Evolutionary conservation across 2,329 filamentous ascomycete species (phyloP).

Genomic region (Talaromyces rugulosus): DNA sequence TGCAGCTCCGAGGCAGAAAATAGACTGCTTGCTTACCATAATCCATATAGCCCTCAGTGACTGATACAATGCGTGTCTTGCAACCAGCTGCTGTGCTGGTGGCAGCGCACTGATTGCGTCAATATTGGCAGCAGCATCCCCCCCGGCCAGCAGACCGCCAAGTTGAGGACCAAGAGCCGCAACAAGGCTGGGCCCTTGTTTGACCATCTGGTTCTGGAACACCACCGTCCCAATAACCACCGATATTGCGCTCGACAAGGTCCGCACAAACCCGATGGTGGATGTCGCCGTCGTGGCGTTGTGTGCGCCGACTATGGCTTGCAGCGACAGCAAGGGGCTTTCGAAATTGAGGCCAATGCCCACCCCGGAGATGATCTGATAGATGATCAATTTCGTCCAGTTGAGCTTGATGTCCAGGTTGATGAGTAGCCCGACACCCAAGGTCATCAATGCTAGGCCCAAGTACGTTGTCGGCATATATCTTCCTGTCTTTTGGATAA

Average conservation of each 20-base stretch:
- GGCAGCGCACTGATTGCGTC: slow-evolving; percentile 4
- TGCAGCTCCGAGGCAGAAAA: not conserved
- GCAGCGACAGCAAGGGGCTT: slow-evolving; percentile 51
- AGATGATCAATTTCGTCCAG: slow-evolving; percentile 29
- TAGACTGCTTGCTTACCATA: slow-evolving; percentile 2
- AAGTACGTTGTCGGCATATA: slow-evolving; percentile 54
- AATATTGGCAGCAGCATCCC: slow-evolving; percentile 9
- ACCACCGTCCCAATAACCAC: slow-evolving; percentile 51
- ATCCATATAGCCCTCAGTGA: slow-evolving; percentile 9
- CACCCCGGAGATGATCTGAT: slow-evolving; percentile 48
- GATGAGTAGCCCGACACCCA: slow-evolving; percentile 59
- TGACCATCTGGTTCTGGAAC: slow-evolving; percentile 34
- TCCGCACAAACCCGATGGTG: slow-evolving; percentile 53
- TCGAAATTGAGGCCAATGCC: slow-evolving; percentile 54
- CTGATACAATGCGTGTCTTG: slow-evolving; percentile 7
- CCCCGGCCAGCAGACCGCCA: slow-evolving; percentile 4
- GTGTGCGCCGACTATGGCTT: slow-evolving; percentile 48
- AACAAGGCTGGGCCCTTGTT: slow-evolving; percentile 12
- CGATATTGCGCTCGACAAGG: slow-evolving; percentile 50
- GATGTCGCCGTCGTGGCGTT: slow-evolving; percentile 58
- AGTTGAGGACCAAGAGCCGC: slow-evolving; percentile 6
- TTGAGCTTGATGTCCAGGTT: slow-evolving; percentile 45
- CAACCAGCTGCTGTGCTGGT: slow-evolving; percentile 5
- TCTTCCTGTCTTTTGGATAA: slow-evolving; percentile 62
- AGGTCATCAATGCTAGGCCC: slow-evolving; percentile 50